Percentiles rank a stretch among this genome's conserved stretches.
Evolutionary conservation across 257 asterid species (phyloP).

Genomic region (Solanum okadae): DNA sequence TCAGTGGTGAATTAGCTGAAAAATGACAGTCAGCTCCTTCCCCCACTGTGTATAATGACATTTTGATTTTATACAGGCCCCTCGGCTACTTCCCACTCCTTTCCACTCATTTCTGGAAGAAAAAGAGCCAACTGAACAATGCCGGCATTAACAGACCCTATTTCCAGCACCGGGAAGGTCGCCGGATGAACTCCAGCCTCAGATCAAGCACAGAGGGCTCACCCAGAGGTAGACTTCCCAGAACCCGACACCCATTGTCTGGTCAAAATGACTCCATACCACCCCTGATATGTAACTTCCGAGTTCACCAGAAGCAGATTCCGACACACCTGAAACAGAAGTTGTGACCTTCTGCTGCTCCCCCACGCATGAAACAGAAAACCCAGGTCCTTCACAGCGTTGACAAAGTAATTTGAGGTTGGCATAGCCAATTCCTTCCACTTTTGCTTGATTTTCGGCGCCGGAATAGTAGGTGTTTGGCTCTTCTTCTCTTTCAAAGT

Average conservation of each 20-base stretch:
- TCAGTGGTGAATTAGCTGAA: background rate
- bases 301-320: background rate
- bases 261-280: background rate
- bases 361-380: background rate
- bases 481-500: background rate
- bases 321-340: background rate
- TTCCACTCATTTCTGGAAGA: background rate
- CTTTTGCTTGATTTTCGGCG: background rate
- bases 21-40: background rate
- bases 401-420: background rate
- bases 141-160: background rate
- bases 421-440: background rate
- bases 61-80: background rate
- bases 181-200: background rate
- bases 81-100: background rate
- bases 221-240: background rate
- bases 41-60: background rate
- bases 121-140: background rate
- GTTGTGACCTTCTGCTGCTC: background rate
- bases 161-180: background rate
- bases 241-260: background rate
- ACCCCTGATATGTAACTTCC: background rate
- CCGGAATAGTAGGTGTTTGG: background rate
- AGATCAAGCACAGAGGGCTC: background rate
- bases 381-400: background rate